A percentile compares a stretch with the other conserved stretches of the same genome.
Conservation (phyloP, 164 flowering plant species). For the Piper longum region DNA sequence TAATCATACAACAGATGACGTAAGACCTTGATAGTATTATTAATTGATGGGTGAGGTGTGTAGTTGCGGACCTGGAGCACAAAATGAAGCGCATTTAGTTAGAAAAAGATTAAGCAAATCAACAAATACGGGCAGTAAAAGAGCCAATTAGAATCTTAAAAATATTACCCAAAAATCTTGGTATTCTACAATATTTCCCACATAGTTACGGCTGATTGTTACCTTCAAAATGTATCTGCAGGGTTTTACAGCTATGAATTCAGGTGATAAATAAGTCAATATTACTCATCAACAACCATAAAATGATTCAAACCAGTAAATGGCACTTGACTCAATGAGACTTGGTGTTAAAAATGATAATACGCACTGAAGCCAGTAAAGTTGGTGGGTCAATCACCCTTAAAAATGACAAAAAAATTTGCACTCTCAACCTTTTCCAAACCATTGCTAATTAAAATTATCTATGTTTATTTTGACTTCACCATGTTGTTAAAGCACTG, state of each 20-base stretch:
- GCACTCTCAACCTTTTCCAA: too few species aligned
- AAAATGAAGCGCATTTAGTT: not conserved
- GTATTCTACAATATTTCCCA: conserved; percentile 65
- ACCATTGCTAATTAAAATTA: too few species aligned
- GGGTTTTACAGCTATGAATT: conserved; percentile 5
- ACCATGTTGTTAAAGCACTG: too few species aligned
- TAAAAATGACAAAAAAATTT: too few species aligned
- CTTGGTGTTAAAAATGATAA: too few species aligned
- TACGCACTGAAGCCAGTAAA: too few species aligned
- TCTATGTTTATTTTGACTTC: too few species aligned
- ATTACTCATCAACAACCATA: not conserved
- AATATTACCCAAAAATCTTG: conserved; percentile 79
- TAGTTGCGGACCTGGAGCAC: conserved; percentile 68
- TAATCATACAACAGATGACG: too few species aligned
- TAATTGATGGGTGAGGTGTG: conserved; percentile 62
- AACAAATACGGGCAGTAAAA: not conserved
- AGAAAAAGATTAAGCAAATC: not conserved
- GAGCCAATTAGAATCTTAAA: not conserved
- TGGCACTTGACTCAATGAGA: too few species aligned
- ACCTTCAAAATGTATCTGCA: conserved; percentile 82
- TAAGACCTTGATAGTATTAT: conserved; percentile 84
- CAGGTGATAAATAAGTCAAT: not conserved
- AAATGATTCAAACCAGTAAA: not conserved
- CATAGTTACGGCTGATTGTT: conserved; percentile 79
- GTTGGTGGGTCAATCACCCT: too few species aligned